Conservation (phyloP, 148 eudicot genomes). For the Persicaria maculosa region DNA sequence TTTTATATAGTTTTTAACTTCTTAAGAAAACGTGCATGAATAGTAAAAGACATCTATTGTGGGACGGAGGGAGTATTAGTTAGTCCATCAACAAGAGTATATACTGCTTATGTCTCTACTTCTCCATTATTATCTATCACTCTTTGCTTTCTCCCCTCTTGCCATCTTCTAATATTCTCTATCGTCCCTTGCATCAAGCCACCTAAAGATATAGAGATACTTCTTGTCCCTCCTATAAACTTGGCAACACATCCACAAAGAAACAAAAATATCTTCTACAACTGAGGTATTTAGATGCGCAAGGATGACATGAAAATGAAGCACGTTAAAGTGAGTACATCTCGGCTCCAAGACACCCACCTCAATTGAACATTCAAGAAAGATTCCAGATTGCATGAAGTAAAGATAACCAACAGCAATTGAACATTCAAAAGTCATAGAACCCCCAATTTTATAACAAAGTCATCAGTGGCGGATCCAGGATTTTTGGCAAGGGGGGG, state of each 20-base stretch:
- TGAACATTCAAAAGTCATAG: too few species aligned
- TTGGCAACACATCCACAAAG: not conserved
- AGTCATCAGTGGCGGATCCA: too few species aligned
- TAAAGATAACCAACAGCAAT: too few species aligned
- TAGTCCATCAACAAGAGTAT: too few species aligned
- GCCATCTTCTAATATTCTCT: not conserved
- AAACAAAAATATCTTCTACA: not conserved
- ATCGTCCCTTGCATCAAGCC: not conserved
- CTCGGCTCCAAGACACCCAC: not conserved
- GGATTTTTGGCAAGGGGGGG: too few species aligned
- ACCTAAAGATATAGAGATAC: not conserved
- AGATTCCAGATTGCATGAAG: not conserved
- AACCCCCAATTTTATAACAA: too few species aligned
- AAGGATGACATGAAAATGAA: not conserved
- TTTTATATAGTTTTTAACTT: too few species aligned
- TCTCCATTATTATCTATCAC: not conserved
- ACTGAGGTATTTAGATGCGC: not conserved
- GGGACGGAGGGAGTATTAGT: too few species aligned
- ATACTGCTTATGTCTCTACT: not conserved
- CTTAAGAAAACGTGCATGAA: too few species aligned
- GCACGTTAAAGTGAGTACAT: not conserved
- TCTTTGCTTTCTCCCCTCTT: not conserved
- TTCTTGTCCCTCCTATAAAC: not conserved
- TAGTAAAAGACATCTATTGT: too few species aligned
- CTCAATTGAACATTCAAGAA: not conserved